Evolutionary conservation across 768 basidiomycete species (phyloP).

Genomic region (Calvatia gigantea): DNA sequence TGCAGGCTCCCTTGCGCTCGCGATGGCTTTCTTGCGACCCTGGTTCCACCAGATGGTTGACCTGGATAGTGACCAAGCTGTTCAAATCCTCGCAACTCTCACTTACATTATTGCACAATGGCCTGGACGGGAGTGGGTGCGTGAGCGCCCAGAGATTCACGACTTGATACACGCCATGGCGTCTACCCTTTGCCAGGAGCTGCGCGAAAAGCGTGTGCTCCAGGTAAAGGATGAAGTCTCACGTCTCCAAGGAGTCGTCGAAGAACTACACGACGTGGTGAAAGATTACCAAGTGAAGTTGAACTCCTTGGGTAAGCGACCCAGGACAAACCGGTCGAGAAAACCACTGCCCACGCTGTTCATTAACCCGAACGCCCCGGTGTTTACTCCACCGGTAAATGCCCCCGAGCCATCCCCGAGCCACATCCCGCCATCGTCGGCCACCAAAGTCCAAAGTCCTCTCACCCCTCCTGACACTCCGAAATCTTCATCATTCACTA

Average conservation of each 20-base stretch:
- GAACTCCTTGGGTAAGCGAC: conserved; percentile 1
- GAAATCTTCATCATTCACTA: conserved; percentile 13
- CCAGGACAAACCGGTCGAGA: neutral
- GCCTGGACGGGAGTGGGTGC: conserved; percentile 68
- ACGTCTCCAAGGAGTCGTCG: conserved; percentile 46
- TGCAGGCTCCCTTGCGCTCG: conserved; percentile 62
- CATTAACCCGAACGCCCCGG: conserved; percentile 3
- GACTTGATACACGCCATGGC: conserved; percentile 57
- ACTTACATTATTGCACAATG: conserved; percentile 55
- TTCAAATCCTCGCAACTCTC: conserved; percentile 33
- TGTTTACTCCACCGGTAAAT: neutral
- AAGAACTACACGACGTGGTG: conserved; percentile 35
- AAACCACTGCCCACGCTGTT: neutral
- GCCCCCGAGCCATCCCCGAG: neutral
- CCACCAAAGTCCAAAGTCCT: conserved; percentile 26
- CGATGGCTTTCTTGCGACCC: conserved; percentile 62
- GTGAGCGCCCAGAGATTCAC: conserved; percentile 60
- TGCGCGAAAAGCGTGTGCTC: conserved; percentile 40
- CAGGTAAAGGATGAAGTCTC: conserved; percentile 37
- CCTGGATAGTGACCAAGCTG: conserved; percentile 32
- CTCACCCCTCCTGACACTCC: conserved; percentile 34
- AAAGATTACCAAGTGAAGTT: conserved; percentile 7
- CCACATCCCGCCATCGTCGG: neutral
- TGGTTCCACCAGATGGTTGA: conserved; percentile 59
- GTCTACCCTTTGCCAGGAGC: conserved; percentile 61